phyloP scores from a whole-genome alignment of 140 eudicot species.

The Oenanthe javanica region DNA sequence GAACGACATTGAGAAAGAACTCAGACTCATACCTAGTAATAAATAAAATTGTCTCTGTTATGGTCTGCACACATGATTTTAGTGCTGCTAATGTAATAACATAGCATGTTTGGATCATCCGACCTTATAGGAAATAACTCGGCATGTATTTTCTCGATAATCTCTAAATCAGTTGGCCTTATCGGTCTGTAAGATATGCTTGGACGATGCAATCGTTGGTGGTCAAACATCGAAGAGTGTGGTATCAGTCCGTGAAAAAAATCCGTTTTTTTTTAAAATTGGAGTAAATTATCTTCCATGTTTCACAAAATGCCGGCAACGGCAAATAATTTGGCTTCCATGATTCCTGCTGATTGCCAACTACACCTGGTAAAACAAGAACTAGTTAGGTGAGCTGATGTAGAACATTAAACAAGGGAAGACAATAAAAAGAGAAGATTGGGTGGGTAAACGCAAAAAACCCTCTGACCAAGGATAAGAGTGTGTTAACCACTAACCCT shows the following conservation, averaged over 20 bases:
- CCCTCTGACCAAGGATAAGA: neutral
- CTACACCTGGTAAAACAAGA: neutral
- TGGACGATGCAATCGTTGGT: neutral
- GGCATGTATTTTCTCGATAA: constrained; percentile 65
- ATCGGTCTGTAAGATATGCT: constrained; percentile 53
- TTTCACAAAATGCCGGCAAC: neutral
- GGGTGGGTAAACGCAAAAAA: too few relatives aligned
- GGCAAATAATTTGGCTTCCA: constrained; percentile 6
- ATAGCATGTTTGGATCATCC: constrained; percentile 14
- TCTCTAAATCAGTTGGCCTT: constrained; percentile 59
- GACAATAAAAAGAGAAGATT: neutral
- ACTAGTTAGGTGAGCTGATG: neutral
- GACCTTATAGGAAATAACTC: constrained; percentile 94
- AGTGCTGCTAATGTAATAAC: neutral
- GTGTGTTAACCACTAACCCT: neutral
- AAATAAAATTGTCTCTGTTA: constrained; percentile 13
- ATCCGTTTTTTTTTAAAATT: neutral
- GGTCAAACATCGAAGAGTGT: constrained; percentile 6
- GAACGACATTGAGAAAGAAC: constrained; percentile 86
- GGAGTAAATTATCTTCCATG: neutral
- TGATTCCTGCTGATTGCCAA: constrained; percentile 4
- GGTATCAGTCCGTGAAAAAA: neutral
- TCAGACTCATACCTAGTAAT: constrained; percentile 71
- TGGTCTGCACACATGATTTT: neutral
- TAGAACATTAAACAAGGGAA: neutral